phyloP scores from a whole-genome alignment of 306 rosid genomes.

The Glycyrrhiza uralensis region DNA sequence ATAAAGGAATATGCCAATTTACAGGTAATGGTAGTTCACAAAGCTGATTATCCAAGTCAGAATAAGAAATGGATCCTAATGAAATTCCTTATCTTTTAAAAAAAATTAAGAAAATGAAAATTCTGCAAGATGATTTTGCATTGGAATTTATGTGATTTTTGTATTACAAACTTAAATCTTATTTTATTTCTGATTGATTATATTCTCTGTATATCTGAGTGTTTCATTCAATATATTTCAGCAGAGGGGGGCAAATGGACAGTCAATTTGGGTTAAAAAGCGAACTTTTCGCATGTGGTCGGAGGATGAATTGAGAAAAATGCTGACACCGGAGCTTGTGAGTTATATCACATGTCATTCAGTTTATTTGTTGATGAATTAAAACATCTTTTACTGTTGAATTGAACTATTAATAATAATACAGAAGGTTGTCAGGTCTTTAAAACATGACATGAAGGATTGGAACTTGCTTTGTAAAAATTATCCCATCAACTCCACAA shows the following conservation, averaged over 20 bases:
- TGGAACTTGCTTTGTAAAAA: neutral
- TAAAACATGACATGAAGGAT: neutral
- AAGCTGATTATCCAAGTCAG: neutral
- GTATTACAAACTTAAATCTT: neutral
- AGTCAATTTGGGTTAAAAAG: constrained; percentile 76
- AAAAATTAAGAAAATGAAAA: neutral
- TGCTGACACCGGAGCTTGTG: constrained; percentile 94
- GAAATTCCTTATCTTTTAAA: neutral
- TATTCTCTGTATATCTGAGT: constrained; percentile 29
- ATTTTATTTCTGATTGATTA: neutral
- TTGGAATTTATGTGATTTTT: neutral
- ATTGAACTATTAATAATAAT: constrained; percentile 7
- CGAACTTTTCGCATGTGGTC: constrained; percentile 79
- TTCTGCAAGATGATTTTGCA: neutral
- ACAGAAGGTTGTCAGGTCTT: neutral
- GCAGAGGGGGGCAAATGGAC: constrained; percentile 79
- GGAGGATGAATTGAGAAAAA: constrained; percentile 74
- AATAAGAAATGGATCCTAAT: neutral
- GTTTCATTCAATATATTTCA: constrained; percentile 31
- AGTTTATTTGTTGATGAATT: constrained; percentile 14
- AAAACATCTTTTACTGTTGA: constrained; percentile 7
- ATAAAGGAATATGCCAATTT: constrained; percentile 77
- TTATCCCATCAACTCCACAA: neutral
- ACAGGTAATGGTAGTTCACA: constrained; percentile 49
- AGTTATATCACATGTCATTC: constrained; percentile 35